Percentiles rank a stretch among this genome's conserved stretches.
Conservation (phyloP, 2,329 filamentous ascomycete genomes). For the Ophiostoma novo-ulmi region DNA sequence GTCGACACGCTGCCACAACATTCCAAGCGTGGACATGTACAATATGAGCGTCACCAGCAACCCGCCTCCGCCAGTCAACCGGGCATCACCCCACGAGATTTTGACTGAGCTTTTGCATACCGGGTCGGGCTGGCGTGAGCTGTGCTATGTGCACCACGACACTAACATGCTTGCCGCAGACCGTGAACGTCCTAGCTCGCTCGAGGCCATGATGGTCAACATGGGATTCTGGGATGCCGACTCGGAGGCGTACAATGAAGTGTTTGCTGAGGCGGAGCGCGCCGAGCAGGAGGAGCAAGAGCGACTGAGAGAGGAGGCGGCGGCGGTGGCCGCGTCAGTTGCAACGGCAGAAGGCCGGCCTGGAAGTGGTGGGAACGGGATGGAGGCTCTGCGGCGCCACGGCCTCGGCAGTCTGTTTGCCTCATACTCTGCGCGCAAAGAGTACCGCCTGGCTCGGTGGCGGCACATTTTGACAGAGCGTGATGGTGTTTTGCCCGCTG, state of each 20-base stretch:
- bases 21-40: conserved; percentile 23
- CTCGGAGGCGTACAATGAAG: conserved; percentile 22
- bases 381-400: conserved; percentile 12
- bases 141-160: conserved; percentile 29
- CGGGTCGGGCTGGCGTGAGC: conserved; percentile 28
- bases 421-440: conserved; percentile 22
- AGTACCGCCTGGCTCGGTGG: conserved; percentile 27
- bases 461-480: conserved; percentile 24
- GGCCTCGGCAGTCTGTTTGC: conserved; percentile 23
- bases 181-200: conserved; percentile 23
- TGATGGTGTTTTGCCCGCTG: conserved; percentile 18
- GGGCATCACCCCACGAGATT: conserved; percentile 24
- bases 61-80: conserved; percentile 12
- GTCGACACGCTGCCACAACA: conserved; percentile 22
- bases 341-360: background rate
- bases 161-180: conserved; percentile 25
- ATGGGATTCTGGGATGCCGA: conserved; percentile 29
- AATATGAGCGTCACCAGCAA: conserved; percentile 21
- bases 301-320: background rate
- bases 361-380: background rate
- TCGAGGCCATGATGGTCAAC: conserved; percentile 30
- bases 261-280: conserved; percentile 23
- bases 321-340: too few relatives aligned
- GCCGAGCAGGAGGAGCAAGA: conserved; percentile 15
- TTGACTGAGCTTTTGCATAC: conserved; percentile 26